These are phyloP conservation scores for Trichoderma harzianum DNA, from an alignment of 2,329 filamentous ascomycete species.

Conservation along the genomic window DNA sequence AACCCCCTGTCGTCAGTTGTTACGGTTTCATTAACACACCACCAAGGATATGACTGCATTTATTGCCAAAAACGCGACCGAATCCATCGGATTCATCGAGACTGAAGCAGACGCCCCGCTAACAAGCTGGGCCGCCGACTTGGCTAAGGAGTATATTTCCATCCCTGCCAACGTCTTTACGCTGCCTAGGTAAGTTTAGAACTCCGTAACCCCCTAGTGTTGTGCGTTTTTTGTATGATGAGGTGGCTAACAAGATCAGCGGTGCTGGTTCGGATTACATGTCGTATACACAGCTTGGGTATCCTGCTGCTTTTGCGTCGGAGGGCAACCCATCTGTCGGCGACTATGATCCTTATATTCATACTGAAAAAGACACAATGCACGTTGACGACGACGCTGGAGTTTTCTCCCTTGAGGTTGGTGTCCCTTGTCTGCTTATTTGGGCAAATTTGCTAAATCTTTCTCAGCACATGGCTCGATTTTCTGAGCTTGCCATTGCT, in stretches of 20 bases:
- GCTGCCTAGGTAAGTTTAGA: constrained; percentile 27
- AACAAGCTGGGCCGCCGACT: constrained; percentile 33
- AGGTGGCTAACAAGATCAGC: constrained; percentile 61
- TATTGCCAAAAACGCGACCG: constrained; percentile 35
- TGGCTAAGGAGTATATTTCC: constrained; percentile 37
- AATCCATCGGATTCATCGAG: constrained; percentile 39
- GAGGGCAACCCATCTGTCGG: constrained; percentile 37
- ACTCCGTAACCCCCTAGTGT: constrained; percentile 44
- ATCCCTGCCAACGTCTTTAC: constrained; percentile 35
- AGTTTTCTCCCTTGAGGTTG: constrained; percentile 37
- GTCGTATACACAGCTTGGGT: constrained; percentile 39
- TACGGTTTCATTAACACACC: constrained; percentile 44
- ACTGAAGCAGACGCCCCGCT: constrained; percentile 36
- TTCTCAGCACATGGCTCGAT: constrained; percentile 39
- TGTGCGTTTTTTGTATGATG: not conserved
- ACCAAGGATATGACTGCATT: constrained; percentile 40
- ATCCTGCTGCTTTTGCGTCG: constrained; percentile 37
- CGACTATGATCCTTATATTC: constrained; percentile 39
- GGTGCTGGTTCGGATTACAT: constrained; percentile 41
- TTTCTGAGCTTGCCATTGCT: constrained; percentile 39
- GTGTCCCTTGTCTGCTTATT: constrained; percentile 15
- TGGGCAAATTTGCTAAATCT: constrained; percentile 13
- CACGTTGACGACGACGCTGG: constrained; percentile 37
- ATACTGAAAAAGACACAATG: constrained; percentile 36
- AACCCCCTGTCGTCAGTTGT: constrained; percentile 31